Percentiles rank a stretch among this genome's conserved stretches.
Evolutionary conservation across 1,284 basidiomycete genomes (phyloP).

Genomic region (Limonomyces culmigenus): DNA sequence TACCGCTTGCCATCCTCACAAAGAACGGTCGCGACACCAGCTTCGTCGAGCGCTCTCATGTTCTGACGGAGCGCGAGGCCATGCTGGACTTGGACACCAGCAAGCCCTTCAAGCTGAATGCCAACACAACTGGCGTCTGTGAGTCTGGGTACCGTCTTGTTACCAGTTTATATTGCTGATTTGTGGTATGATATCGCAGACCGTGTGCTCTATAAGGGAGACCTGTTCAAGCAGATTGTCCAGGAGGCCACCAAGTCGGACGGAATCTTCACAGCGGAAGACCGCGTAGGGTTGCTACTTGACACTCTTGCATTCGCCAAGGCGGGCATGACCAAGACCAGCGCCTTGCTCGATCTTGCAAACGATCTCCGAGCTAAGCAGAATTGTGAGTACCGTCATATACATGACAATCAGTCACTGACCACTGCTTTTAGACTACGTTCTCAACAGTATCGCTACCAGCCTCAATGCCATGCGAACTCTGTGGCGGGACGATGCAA

Average conservation of each 20-base stretch:
- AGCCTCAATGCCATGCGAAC: constrained; percentile 40
- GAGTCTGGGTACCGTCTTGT: constrained; percentile 14
- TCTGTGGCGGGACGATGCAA: constrained; percentile 77
- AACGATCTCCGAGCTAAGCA: constrained; percentile 53
- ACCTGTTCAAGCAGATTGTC: constrained; percentile 68
- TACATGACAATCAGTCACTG: neutral
- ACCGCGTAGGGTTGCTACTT: constrained; percentile 75
- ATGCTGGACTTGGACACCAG: constrained; percentile 52
- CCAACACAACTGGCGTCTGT: constrained; percentile 82
- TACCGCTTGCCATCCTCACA: constrained; percentile 71
- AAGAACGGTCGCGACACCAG: constrained; percentile 44
- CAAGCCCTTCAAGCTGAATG: constrained; percentile 78
- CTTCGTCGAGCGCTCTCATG: too few species aligned
- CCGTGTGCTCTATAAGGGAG: constrained; percentile 78
- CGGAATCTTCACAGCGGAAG: constrained; percentile 62
- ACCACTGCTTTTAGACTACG: constrained; percentile 30
- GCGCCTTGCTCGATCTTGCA: constrained; percentile 60
- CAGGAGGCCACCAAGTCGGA: constrained; percentile 53
- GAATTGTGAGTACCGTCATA: constrained; percentile 61
- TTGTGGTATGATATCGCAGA: too few species aligned
- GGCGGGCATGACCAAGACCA: constrained; percentile 64
- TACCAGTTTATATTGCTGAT: constrained; percentile 1
- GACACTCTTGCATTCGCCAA: constrained; percentile 71
- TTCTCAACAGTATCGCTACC: constrained; percentile 52
- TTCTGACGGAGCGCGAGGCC: constrained; percentile 60